phyloP scores from a whole-genome alignment of 768 basidiomycete genomes.

The Obba rivulosa region DNA sequence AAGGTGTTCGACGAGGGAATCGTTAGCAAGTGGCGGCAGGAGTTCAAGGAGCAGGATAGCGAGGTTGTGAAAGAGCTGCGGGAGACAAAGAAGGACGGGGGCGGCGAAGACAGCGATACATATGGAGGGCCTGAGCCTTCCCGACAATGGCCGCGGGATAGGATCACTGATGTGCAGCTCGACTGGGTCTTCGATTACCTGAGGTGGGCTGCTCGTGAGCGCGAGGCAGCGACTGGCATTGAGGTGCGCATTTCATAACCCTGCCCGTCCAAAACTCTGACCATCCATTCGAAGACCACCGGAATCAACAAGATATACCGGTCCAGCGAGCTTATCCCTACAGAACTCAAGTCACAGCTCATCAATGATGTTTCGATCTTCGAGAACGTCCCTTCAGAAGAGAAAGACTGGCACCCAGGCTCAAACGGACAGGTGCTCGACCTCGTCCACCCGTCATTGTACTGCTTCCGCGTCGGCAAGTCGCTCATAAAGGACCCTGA shows the following conservation, averaged over 20 bases:
- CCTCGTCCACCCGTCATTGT: constrained; percentile 42
- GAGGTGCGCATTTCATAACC: neutral
- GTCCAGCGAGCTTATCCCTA: constrained; percentile 4
- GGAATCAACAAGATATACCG: neutral
- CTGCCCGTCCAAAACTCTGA: neutral
- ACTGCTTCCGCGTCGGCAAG: constrained; percentile 21
- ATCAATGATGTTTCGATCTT: constrained; percentile 14
- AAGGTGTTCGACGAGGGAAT: constrained; percentile 4
- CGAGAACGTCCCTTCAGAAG: constrained; percentile 30
- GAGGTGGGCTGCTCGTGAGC: neutral
- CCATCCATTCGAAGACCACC: neutral
- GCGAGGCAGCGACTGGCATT: constrained; percentile 6
- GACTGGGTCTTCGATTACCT: constrained; percentile 6
- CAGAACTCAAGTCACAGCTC: neutral
- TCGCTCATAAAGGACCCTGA: neutral
- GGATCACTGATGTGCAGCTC: neutral
- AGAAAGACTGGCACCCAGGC: constrained; percentile 44
- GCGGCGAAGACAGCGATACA: neutral
- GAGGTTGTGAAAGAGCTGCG: neutral
- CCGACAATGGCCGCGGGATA: neutral
- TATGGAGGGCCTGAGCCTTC: too few relatives aligned
- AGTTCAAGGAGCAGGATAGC: constrained; percentile 5
- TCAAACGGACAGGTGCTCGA: constrained; percentile 39
- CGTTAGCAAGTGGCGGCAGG: constrained; percentile 1
- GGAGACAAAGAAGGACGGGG: neutral